Evolutionary conservation across 495 filamentous ascomycete species (phyloP).

Genomic region (Podospora bellae-mahoneyi): DNA sequence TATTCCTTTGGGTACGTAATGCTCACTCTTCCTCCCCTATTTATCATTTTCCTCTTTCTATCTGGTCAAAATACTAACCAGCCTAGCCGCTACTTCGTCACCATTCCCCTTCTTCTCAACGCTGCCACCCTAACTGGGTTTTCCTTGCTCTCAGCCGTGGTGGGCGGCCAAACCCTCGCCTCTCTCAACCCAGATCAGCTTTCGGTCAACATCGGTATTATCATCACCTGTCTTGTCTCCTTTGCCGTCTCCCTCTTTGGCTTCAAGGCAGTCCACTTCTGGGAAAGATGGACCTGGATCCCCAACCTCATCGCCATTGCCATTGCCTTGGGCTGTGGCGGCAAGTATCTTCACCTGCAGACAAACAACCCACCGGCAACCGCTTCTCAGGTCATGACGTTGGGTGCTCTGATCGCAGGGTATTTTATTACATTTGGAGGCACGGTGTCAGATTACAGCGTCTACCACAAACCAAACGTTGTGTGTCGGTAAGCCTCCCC

Average conservation of each 20-base stretch:
- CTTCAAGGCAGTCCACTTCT: constrained; percentile 51
- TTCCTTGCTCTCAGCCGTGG: constrained; percentile 40
- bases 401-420: constrained; percentile 39
- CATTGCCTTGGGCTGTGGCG: constrained; percentile 49
- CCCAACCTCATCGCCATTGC: constrained; percentile 50
- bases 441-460: constrained; percentile 41
- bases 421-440: constrained; percentile 46
- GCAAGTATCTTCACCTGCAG: constrained; percentile 41
- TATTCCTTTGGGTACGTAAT: constrained; percentile 51
- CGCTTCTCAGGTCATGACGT: constrained; percentile 30
- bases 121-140: constrained; percentile 45
- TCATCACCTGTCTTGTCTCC: constrained; percentile 49
- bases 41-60: background rate
- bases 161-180: constrained; percentile 44
- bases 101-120: constrained; percentile 40
- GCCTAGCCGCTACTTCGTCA: constrained; percentile 36
- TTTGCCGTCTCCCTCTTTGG: constrained; percentile 50
- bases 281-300: constrained; percentile 56
- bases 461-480: constrained; percentile 39
- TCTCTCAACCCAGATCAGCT: constrained; percentile 45
- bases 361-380: constrained; percentile 23
- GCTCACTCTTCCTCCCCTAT: background rate
- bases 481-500: constrained; percentile 32
- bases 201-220: constrained; percentile 48
- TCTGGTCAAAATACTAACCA: background rate